These are phyloP conservation scores for Angomonas deanei DNA, from an alignment of 208 protist genomes.

Conservation along the genomic window DNA sequence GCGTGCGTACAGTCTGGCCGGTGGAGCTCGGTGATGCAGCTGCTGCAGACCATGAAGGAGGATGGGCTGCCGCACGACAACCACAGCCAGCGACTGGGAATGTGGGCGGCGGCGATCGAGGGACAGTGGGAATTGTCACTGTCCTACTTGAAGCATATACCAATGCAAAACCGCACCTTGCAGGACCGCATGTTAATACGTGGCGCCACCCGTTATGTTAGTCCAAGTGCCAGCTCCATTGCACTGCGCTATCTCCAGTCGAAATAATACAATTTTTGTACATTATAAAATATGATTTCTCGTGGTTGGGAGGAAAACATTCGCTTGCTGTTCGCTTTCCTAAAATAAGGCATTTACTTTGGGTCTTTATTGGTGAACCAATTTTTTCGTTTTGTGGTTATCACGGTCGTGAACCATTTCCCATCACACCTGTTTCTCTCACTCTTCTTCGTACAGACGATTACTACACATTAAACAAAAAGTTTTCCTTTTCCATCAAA, in stretches of 20 bases:
- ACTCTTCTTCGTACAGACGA: no score
- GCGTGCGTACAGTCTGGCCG: constrained; percentile 42
- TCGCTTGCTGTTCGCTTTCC: neutral
- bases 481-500: neutral
- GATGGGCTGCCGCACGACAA: constrained; percentile 72
- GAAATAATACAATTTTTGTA: constrained; percentile 6
- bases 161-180: constrained; percentile 32
- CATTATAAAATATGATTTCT: no score
- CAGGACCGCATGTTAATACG: constrained; percentile 73
- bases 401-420: no score
- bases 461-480: neutral
- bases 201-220: constrained; percentile 33
- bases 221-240: constrained; percentile 48
- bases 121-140: constrained; percentile 72
- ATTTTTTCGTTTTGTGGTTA: no score
- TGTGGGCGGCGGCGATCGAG: constrained; percentile 65
- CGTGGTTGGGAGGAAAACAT: no score
- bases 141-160: constrained; percentile 39
- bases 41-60: constrained; percentile 52
- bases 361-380: no score
- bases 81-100: constrained; percentile 53
- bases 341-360: no score
- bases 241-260: constrained; percentile 52
- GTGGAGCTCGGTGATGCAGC: constrained; percentile 37
- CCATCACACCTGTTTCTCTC: no score